Evolutionary conservation across 1,139 yeast genomes (phyloP).

Genomic region (Saccharomyces hybrid): DNA sequence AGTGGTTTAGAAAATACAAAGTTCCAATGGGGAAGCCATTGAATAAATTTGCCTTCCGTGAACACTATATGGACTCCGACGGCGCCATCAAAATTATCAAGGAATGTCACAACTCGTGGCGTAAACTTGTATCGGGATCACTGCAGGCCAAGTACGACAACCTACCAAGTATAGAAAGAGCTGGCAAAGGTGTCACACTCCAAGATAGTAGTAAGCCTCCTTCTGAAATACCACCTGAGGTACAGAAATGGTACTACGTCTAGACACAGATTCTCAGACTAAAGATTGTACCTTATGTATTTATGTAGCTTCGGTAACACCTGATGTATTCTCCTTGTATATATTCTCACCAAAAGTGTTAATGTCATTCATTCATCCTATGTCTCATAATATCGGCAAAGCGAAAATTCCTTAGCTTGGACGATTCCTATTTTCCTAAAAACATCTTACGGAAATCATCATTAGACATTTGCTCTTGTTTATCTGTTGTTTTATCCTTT

Average conservation of each 20-base stretch:
- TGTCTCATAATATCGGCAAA: no score
- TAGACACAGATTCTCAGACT: constrained; percentile 1
- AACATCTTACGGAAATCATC: constrained; percentile 38
- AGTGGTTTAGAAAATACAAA: constrained; percentile 94
- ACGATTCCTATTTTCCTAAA: constrained; percentile 19
- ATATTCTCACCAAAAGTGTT: not conserved
- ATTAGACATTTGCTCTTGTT: constrained; percentile 27
- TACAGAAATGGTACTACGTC: constrained; percentile 34
- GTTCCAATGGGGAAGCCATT: constrained; percentile 89
- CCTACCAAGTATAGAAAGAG: constrained; percentile 32
- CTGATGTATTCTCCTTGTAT: not conserved
- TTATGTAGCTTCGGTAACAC: not conserved
- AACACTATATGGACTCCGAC: constrained; percentile 62
- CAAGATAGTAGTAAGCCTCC: constrained; percentile 26
- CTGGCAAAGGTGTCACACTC: constrained; percentile 20
- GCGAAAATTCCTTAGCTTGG: not conserved
- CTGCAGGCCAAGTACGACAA: constrained; percentile 27
- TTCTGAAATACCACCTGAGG: constrained; percentile 35
- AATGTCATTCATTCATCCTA: no score
- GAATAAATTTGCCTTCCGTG: constrained; percentile 79
- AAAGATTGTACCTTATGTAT: not conserved
- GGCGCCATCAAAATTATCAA: constrained; percentile 64
- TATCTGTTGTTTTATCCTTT: not conserved
- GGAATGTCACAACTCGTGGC: constrained; percentile 80
- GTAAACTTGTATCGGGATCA: constrained; percentile 51